Conservation (phyloP, 169 alveolate species). For the Plasmodium vinckei region DNA sequence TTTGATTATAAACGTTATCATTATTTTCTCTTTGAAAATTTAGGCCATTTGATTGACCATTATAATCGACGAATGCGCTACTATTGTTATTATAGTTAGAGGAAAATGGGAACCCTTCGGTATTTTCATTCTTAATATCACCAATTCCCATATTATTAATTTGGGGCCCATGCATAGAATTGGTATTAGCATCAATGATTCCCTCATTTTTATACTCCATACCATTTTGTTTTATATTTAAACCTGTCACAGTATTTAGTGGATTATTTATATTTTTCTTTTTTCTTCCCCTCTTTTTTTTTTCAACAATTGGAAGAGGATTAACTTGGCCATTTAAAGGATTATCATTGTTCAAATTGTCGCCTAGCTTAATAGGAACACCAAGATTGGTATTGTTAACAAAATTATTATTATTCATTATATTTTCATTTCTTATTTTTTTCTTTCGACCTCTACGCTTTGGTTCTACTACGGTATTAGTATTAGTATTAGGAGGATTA, state of each 20-base stretch:
- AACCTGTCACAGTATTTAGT: not conserved
- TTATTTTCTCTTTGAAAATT: not conserved
- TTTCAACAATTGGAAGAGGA: slow-evolving; percentile 8
- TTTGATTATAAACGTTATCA: not conserved
- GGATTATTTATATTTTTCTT: slow-evolving; percentile 12
- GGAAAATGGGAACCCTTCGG: too few species aligned
- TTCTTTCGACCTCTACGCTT: too few species aligned
- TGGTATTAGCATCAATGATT: not conserved
- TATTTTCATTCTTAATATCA: too few species aligned
- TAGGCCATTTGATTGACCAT: too few species aligned
- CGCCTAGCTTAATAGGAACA: not conserved
- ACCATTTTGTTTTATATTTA: slow-evolving; percentile 1
- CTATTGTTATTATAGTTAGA: too few species aligned
- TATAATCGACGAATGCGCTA: too few species aligned
- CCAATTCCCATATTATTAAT: too few species aligned
- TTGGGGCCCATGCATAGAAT: too few species aligned
- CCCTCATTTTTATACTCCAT: not conserved
- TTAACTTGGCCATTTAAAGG: not conserved
- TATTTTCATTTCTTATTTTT: not conserved
- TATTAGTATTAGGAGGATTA: not conserved
- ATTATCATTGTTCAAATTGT: not conserved
- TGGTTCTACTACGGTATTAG: not conserved
- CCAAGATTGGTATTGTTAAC: not conserved
- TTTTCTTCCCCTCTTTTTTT: slow-evolving; percentile 36
- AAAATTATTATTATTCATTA: not conserved